Base-by-base conservation (phyloP, 768 basidiomycete genomes). In the Tricholoma flavovirens region DNA sequence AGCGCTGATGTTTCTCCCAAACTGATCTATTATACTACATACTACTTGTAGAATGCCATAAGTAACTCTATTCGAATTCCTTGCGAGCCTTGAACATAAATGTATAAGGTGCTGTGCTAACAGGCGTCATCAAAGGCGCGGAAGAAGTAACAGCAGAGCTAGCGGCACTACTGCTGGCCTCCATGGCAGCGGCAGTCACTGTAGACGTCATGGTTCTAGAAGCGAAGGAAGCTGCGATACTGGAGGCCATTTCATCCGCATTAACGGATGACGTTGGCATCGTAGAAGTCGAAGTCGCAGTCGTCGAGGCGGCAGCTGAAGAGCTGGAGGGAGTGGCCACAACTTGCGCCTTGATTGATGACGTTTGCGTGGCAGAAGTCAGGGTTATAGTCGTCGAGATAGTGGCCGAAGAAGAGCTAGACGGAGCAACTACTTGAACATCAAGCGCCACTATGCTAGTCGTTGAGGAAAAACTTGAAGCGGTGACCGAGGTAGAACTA, bases 31-130 rank as follows among this genome's bases (percentile, higher is more conserved):
- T n/a, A n/a, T n/a, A n/a, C n/a, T n/a, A n/a, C n/a, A n/a, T n/a
- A n/a, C n/a, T 26, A 26, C 24, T 5, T 5, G 24, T 26, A 26
- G 24, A 26, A 26, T 26, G 5, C 24, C 24, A 5, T 56, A 42
- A 26, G 24, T 36, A 46, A 14, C 26, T 54, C 55, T 58, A 60
- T 50, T 56, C 50, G n/a, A n/a, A n/a, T n/a, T n/a, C n/a, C 45
- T 62, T 60, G 36, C 57, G 10, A 50, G 51, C 54, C 22, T 56
- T 67, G 66, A 77, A 77, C 62, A 64, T 69, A 72, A 73, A 76
- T 57, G 65, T 60, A 58, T 75, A 75, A 7, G 70, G 74, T 32
- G 66, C 72, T 15, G 73, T 73, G 29, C 63, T 64, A 22, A 68
- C 63, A 22, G 69, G 62, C n/a, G 69, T 68, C 57, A 60, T 57